phyloP scores from a whole-genome alignment of 1,139 yeast species.

The Blastobotrys illinoisensis region DNA sequence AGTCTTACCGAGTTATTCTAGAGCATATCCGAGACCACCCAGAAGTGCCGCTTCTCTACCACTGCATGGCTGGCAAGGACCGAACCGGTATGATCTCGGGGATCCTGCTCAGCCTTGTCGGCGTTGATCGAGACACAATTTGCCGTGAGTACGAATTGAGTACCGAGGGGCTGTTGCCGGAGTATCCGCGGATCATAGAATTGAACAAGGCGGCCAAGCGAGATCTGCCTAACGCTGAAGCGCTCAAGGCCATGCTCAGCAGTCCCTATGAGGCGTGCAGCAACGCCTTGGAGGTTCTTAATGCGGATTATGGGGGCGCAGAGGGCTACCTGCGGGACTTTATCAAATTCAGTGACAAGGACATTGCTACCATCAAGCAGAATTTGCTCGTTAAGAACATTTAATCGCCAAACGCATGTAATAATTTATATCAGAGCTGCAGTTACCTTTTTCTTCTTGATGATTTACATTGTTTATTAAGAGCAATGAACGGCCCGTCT shows the following conservation, averaged over 20 bases:
- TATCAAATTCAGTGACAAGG: constrained; percentile 45
- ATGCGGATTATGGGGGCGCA: constrained; percentile 51
- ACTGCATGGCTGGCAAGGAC: constrained; percentile 85
- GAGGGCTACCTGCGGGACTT: constrained; percentile 43
- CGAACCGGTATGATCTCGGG: constrained; percentile 73
- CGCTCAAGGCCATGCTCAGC: constrained; percentile 50
- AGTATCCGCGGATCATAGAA: constrained; percentile 18
- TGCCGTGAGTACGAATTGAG: constrained; percentile 74
- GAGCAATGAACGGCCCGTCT: no score
- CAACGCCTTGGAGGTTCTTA: constrained; percentile 48
- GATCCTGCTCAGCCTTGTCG: constrained; percentile 55
- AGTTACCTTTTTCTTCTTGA: no score
- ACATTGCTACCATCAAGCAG: constrained; percentile 43
- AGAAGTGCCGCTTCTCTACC: constrained; percentile 53
- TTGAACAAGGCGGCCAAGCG: constrained; percentile 11
- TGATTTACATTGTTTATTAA: no score
- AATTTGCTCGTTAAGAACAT: constrained; percentile 35
- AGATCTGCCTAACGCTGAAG: constrained; percentile 6
- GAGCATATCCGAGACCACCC: constrained; percentile 45
- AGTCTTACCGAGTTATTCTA: constrained; percentile 20
- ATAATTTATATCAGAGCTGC: no score
- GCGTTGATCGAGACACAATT: constrained; percentile 59
- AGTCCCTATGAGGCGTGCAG: constrained; percentile 70
- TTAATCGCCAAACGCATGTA: no score
- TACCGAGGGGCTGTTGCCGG: constrained; percentile 48